Conservation (phyloP, 495 filamentous ascomycete genomes). For the Penicillium pancosmium region DNA sequence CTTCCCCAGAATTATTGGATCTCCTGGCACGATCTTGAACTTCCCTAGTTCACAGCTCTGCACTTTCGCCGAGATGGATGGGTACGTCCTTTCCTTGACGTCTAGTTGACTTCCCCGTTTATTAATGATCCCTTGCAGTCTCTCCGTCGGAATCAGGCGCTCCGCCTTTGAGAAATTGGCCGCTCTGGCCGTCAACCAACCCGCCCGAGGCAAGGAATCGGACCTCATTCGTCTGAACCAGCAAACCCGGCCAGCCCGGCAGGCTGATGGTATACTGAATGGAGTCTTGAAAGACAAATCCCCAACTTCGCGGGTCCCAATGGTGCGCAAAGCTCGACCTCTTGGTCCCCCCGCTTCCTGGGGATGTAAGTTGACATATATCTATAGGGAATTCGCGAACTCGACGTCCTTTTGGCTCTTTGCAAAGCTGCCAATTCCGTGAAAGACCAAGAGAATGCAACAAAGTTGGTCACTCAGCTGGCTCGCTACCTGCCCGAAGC, state of each 20-base stretch:
- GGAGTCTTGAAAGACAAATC: slow-evolving; percentile 40
- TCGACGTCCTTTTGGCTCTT: slow-evolving; percentile 85
- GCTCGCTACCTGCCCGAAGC: slow-evolving; percentile 82
- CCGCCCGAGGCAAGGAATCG: slow-evolving; percentile 59
- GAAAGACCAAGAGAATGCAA: slow-evolving; percentile 65
- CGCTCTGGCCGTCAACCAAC: slow-evolving; percentile 56
- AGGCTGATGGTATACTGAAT: slow-evolving; percentile 40
- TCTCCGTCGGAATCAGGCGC: slow-evolving; percentile 54
- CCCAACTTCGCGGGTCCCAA: slow-evolving; percentile 51
- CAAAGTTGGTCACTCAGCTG: slow-evolving; percentile 71
- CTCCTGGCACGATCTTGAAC: not conserved
- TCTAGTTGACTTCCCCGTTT: not conserved
- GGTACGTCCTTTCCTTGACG: slow-evolving; percentile 14
- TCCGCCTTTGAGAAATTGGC: slow-evolving; percentile 74
- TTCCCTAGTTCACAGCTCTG: not conserved
- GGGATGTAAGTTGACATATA: slow-evolving; percentile 27
- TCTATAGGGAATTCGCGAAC: slow-evolving; percentile 69
- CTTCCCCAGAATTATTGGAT: slow-evolving; percentile 9
- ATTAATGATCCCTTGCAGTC: slow-evolving; percentile 23
- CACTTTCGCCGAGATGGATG: slow-evolving; percentile 21
- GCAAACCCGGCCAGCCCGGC: slow-evolving; percentile 46
- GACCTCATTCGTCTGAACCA: slow-evolving; percentile 65
- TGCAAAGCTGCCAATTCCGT: slow-evolving; percentile 83
- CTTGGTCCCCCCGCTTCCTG: not conserved
- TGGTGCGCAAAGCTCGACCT: slow-evolving; percentile 40